Evolutionary conservation across 2,329 filamentous ascomycete genomes (phyloP).

Genomic region (Zasmidium cellare): DNA sequence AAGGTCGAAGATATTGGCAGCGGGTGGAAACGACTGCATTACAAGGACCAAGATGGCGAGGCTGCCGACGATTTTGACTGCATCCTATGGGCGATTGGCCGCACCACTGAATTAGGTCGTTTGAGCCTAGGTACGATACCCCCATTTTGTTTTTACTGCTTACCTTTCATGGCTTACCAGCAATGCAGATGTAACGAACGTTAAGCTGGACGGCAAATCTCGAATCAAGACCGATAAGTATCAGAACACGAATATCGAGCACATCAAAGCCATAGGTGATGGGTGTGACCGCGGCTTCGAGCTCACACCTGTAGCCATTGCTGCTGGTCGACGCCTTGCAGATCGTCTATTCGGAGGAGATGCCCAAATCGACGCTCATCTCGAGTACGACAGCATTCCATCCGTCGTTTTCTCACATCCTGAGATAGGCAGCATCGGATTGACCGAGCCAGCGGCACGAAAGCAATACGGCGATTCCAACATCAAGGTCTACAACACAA

Average conservation of each 20-base stretch:
- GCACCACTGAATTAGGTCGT: conserved; percentile 68
- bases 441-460: conserved; percentile 76
- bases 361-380: conserved; percentile 56
- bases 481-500: conserved; percentile 77
- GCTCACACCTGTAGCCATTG: conserved; percentile 87
- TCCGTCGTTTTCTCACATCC: conserved; percentile 87
- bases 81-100: conserved; percentile 82
- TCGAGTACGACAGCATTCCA: conserved; percentile 77
- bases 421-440: conserved; percentile 75
- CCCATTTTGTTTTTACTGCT: background rate
- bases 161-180: background rate
- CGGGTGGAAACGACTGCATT: conserved; percentile 72
- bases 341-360: conserved; percentile 75
- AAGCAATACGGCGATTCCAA: conserved; percentile 71
- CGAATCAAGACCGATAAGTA: conserved; percentile 75
- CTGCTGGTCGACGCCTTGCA: conserved; percentile 74
- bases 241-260: conserved; percentile 75
- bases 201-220: conserved; percentile 66
- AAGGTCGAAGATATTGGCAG: conserved; percentile 69
- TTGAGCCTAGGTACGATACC: conserved; percentile 67
- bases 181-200: conserved; percentile 51
- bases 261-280: conserved; percentile 80
- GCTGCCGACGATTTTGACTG: conserved; percentile 66
- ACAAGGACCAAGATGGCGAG: conserved; percentile 66
- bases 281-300: conserved; percentile 74